Evolutionary conservation across 805 yeast genomes (phyloP).

Genomic region (Candida anglica): DNA sequence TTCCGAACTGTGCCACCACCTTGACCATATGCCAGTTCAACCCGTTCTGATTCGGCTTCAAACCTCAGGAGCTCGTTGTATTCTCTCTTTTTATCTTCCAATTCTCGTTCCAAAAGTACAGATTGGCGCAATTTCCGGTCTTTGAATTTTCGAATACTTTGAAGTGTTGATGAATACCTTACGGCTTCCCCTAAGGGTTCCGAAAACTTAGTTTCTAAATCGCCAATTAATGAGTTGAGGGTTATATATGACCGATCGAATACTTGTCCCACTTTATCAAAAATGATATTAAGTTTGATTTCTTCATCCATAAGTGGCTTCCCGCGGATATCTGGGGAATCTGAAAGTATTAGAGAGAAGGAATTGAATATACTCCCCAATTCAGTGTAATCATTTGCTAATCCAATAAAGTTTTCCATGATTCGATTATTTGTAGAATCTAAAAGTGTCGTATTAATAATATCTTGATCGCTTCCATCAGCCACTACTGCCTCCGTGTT

Average conservation of each 20-base stretch:
- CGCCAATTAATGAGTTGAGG: slow-evolving; percentile 48
- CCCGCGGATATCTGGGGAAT: slow-evolving; percentile 15
- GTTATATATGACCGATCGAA: slow-evolving; percentile 64
- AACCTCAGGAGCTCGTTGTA: slow-evolving; percentile 23
- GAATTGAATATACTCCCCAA: slow-evolving; percentile 59
- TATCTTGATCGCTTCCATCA: neutral
- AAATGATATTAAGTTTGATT: slow-evolving; percentile 27
- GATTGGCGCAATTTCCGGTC: slow-evolving; percentile 33
- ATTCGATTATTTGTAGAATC: slow-evolving; percentile 57
- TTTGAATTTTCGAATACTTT: slow-evolving; percentile 58
- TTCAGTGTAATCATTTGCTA: slow-evolving; percentile 66
- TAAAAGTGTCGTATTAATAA: slow-evolving; percentile 36
- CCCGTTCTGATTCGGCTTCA: slow-evolving; percentile 25
- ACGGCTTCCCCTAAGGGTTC: slow-evolving; percentile 73
- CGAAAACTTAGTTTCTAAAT: slow-evolving; percentile 54
- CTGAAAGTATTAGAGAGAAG: slow-evolving; percentile 47
- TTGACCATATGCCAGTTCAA: slow-evolving; percentile 20
- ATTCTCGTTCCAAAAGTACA: slow-evolving; percentile 25
- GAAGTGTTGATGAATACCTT: slow-evolving; percentile 55
- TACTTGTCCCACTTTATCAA: slow-evolving; percentile 84
- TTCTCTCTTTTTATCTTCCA: slow-evolving; percentile 27
- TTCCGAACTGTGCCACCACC: slow-evolving; percentile 17
- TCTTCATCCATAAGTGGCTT: slow-evolving; percentile 14
- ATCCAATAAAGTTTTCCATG: slow-evolving; percentile 51
- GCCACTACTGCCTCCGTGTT: neutral